phyloP scores from a whole-genome alignment of 495 filamentous ascomycete genomes.

The Penicillium crystallinum region DNA sequence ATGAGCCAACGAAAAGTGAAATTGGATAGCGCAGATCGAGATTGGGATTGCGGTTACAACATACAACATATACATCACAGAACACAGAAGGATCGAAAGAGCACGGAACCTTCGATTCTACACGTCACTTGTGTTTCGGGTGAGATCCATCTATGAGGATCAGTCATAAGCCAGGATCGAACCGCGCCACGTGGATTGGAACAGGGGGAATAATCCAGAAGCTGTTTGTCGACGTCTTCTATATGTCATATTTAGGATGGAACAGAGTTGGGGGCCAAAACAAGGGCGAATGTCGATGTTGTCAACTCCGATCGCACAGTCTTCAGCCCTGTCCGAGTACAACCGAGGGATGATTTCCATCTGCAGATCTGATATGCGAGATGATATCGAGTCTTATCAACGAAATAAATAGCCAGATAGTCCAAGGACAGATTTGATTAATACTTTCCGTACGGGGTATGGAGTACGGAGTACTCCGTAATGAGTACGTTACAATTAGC shows the following conservation, averaged over 20 bases:
- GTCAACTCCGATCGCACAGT: not conserved
- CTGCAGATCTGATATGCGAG: no score
- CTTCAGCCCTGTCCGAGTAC: not conserved
- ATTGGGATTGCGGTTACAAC: not conserved
- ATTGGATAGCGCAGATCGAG: constrained; percentile 6
- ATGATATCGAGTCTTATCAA: no score
- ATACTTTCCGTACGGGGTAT: no score
- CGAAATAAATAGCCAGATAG: no score
- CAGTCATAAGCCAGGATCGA: constrained; percentile 2
- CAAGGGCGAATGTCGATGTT: not conserved
- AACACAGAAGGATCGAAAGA: not conserved
- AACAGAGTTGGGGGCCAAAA: not conserved
- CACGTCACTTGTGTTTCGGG: not conserved
- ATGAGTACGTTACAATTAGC: constrained; percentile 1
- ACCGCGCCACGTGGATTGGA: constrained; percentile 1
- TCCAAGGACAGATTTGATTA: no score
- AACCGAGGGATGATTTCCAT: no score
- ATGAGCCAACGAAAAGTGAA: not conserved
- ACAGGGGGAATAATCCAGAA: not conserved
- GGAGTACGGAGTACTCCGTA: no score
- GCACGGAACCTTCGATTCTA: constrained; percentile 1
- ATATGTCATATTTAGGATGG: not conserved
- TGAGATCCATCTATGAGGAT: constrained; percentile 3
- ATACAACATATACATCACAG: constrained; percentile 1
- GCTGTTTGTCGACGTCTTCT: not conserved